phyloP scores from a whole-genome alignment of 768 basidiomycete species.

The Tricholomella constricta region DNA sequence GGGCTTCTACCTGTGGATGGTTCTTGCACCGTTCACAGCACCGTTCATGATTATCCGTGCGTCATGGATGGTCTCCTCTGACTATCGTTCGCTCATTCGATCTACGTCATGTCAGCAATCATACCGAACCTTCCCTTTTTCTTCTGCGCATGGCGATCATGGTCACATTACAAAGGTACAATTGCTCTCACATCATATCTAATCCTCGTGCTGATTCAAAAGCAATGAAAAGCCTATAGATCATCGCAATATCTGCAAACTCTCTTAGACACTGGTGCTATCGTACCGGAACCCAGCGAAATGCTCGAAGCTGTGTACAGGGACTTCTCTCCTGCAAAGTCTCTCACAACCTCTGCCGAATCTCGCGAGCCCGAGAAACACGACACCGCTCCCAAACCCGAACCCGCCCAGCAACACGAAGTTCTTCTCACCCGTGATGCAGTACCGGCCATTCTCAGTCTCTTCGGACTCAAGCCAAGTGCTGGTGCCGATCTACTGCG shows the following conservation, averaged over 20 bases:
- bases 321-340: slow-evolving; percentile 17
- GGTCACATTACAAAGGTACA: slow-evolving; percentile 80
- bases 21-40: slow-evolving; percentile 69
- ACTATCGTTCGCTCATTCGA: neutral
- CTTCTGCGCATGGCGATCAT: slow-evolving; percentile 83
- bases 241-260: slow-evolving; percentile 67
- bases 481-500: slow-evolving; percentile 56
- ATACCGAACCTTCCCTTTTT: slow-evolving; percentile 87
- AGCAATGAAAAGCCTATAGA: slow-evolving; percentile 54
- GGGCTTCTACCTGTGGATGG: slow-evolving; percentile 68
- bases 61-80: slow-evolving; percentile 25
- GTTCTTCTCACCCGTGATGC: slow-evolving; percentile 55
- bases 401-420: slow-evolving; percentile 21
- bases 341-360: neutral
- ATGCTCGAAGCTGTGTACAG: slow-evolving; percentile 62
- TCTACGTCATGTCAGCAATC: slow-evolving; percentile 47
- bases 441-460: slow-evolving; percentile 49
- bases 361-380: neutral
- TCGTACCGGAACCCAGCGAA: slow-evolving; percentile 56
- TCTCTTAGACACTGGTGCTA: slow-evolving; percentile 55
- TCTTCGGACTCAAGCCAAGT: slow-evolving; percentile 47
- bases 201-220: neutral
- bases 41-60: slow-evolving; percentile 77
- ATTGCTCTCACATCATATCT: neutral
- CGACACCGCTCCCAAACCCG: slow-evolving; percentile 8